Base-by-base conservation (phyloP, 2,329 filamentous ascomycete genomes). In the Sclerotinia sclerotiorum region DNA sequence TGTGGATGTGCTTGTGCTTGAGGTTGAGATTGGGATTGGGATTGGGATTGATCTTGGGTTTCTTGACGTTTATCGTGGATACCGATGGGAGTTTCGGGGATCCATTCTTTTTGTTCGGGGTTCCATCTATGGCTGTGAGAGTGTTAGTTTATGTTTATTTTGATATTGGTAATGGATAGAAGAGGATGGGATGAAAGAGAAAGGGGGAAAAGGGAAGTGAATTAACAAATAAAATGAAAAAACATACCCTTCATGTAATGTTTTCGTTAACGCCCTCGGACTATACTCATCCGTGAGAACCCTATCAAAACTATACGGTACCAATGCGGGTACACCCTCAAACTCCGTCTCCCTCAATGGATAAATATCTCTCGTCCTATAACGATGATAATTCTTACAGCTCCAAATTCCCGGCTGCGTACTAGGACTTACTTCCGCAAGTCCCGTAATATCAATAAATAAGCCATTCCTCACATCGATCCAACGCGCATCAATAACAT, bases 401-500 rank as follows among this genome's bases (percentile, higher is more conserved):
- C 86, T 88, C 87, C 90, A 91, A 42, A 90, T 78, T 8, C 90
- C 90, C 0, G 91, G 90, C 27, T 80, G 74, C 2, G 78, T 78
- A 21, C 81, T 80, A 0, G 85, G 84, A 44, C 92, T 83, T 27
- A 89, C 85, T 80, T 93, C 89, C 63, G 86, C 86, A 48, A 95
- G 80, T 17, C 87, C 91, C 0, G 92, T 95, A 75, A 96, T 93
- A 78, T 95, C 92, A 78, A 95, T 88, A 78, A 91, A 96, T 75
- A 94, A 84, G 60, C 92, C 92, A 74, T 89, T 95, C 67, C 81
- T 79, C 69, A 84, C 84, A 78, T 95, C 91, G 76, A 95, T 91
- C 90, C 91, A 96, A 57, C 92, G 85, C 32, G 89, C 92, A 79
- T 95, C 92, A 74, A 95, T 95, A 68, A 95, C 85, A 77, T 96